Percentiles rank a stretch among this genome's conserved stretches.
These are phyloP conservation scores for Fistulifera solaris DNA, from an alignment of 108 stramenopile genomes.

Conservation along the genomic window DNA sequence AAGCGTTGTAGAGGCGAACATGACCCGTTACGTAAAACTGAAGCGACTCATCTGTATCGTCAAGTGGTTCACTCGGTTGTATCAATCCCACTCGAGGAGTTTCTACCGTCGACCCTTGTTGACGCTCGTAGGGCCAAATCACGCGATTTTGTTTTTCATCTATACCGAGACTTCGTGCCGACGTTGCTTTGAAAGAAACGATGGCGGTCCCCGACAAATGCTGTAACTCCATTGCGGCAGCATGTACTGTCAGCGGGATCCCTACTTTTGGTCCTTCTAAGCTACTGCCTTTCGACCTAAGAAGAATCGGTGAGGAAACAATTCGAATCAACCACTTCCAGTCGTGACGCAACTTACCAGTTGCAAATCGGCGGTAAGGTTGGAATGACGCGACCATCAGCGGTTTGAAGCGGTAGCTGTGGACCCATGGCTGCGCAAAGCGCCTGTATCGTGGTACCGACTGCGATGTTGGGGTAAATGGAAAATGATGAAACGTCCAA, in stretches of 20 bases:
- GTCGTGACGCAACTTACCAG: constrained; percentile 18
- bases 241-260: constrained; percentile 36
- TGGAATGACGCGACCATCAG: constrained; percentile 14
- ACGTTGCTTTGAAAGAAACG: constrained; percentile 25
- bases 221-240: constrained; percentile 28
- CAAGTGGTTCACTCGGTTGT: constrained; percentile 46
- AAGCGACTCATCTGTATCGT: constrained; percentile 8
- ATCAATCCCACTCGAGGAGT: constrained; percentile 76
- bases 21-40: constrained; percentile 34
- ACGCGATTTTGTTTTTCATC: constrained; percentile 21
- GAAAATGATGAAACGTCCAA: constrained; percentile 41
- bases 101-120: constrained; percentile 48
- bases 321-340: too few relatives aligned
- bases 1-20: constrained; percentile 30
- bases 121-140: constrained; percentile 30
- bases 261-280: constrained; percentile 53
- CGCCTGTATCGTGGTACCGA: constrained; percentile 50
- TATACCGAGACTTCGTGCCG: constrained; percentile 12
- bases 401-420: constrained; percentile 14
- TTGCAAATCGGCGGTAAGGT: constrained; percentile 48
- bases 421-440: constrained; percentile 40
- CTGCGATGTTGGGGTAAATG: constrained; percentile 26
- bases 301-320: too few relatives aligned
- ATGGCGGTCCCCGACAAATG: constrained; percentile 22
- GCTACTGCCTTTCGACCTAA: constrained; percentile 31